These are phyloP conservation scores for Millerozyma miso DNA, from an alignment of 805 yeast genomes.

Conservation along the genomic window DNA sequence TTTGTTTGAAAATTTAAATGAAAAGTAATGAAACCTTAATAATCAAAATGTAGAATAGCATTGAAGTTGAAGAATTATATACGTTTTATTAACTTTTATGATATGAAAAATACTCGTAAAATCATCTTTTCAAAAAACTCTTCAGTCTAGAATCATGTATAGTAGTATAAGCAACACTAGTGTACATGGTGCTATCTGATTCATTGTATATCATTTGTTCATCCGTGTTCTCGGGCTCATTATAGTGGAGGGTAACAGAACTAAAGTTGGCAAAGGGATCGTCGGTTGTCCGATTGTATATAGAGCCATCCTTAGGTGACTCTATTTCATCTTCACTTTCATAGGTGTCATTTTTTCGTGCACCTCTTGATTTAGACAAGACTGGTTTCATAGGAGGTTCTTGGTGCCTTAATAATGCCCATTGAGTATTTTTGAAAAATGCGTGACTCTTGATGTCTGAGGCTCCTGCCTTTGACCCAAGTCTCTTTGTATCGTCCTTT, in stretches of 20 bases:
- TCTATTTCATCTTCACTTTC: constrained; percentile 11
- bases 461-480: constrained; percentile 93
- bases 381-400: constrained; percentile 96
- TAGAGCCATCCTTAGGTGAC: constrained; percentile 10
- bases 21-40: neutral
- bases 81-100: neutral
- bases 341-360: constrained; percentile 12
- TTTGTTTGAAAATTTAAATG: neutral
- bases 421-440: constrained; percentile 85
- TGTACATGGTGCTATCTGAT: constrained; percentile 36
- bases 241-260: constrained; percentile 81
- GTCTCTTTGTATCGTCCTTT: constrained; percentile 82
- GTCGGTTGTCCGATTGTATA: constrained; percentile 20
- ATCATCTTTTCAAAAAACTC: constrained; percentile 28
- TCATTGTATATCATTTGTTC: constrained; percentile 41
- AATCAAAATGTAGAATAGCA: neutral
- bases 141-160: constrained; percentile 28
- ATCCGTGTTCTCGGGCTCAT: constrained; percentile 43
- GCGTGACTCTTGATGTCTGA: constrained; percentile 89
- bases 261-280: constrained; percentile 86
- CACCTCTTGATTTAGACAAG: constrained; percentile 35
- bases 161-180: constrained; percentile 56
- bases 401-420: constrained; percentile 92
- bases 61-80: neutral
- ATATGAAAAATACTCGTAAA: neutral